Base-by-base conservation (phyloP, 23 red algal species). In the Gracilariopsis chorda region DNA sequence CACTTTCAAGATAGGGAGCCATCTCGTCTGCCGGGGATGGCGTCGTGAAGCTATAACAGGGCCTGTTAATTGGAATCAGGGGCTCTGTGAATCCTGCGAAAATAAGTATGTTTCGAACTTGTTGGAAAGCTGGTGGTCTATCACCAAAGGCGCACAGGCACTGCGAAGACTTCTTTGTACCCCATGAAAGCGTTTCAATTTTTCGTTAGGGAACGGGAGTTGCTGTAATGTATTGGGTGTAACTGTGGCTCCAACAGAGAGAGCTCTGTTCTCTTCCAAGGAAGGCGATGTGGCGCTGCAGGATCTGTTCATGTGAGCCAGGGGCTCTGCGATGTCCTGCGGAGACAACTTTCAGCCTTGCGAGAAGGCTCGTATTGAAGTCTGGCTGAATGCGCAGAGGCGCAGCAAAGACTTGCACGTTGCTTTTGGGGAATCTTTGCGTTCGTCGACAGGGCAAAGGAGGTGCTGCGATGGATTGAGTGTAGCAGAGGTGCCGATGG, bases 351-450 rank as follows among this genome's bases (percentile, higher is more conserved):
- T 77, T 47, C 40, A 77, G 71, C 40, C 0, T 77, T 77, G 71
- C 71, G 36, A 77, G 71, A 51, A 77, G 71, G 71, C 71, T 46
- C 29, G 40, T 77, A 28, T 77, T 45, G 71, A 77, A 77, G 71
- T 48, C 40, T 77, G 71, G 71, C 71, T 77, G 71, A 48, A 77
- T 77, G 71, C 51, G 71, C 71, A 77, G 40, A 77, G 71, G 71
- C 71, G 71, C 40, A 42, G 71, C 71, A 1, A 77, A 77, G 71
- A 77, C 71, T 47, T 77, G 71, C 37, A 48, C 37, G 30, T 77
- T 77, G 48, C 71, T 42, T 14, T 77, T 77, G 5, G 71, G 71
- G 33, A 14, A 14, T 77, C 19, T 48, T 1, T 77, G 12, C 43
- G 71, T 77, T 77, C 49, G 25, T 77, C 9, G 71, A 14, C 34